Conservation (phyloP, 1,284 basidiomycete genomes). For the Trichosporon faecale region DNA sequence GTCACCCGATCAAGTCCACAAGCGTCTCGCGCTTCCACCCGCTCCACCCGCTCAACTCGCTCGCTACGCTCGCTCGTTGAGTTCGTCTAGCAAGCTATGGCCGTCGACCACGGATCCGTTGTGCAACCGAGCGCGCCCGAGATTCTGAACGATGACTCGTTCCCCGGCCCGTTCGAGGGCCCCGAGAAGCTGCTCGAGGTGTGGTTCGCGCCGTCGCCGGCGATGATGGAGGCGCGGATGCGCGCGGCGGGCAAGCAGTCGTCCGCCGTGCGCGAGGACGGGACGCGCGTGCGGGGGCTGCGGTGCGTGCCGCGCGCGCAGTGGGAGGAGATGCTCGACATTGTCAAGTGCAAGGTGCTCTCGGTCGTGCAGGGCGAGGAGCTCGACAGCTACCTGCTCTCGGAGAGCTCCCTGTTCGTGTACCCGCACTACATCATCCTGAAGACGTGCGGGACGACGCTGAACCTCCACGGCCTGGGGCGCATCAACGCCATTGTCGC, state of each 20-base stretch:
- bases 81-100: not conserved
- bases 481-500: conserved; percentile 87
- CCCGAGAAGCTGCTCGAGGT: conserved; percentile 98
- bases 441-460: conserved; percentile 98
- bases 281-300: conserved; percentile 23
- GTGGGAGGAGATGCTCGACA: conserved; percentile 97
- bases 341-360: conserved; percentile 96
- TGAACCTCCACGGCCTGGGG: conserved; percentile 90
- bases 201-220: conserved; percentile 83
- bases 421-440: conserved; percentile 94
- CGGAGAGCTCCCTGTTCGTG: conserved; percentile 96
- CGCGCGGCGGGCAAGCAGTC: not conserved
- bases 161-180: conserved; percentile 51
- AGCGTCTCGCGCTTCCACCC: too few relatives aligned
- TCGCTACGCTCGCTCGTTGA: not conserved
- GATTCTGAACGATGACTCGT: conserved; percentile 26
- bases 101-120: conserved; percentile 3
- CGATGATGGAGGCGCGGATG: conserved; percentile 8
- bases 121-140: conserved; percentile 4
- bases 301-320: conserved; percentile 68
- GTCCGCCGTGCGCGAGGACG: conserved; percentile 13
- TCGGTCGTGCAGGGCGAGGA: conserved; percentile 82
- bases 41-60: too few relatives aligned
- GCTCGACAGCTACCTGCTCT: conserved; percentile 92
- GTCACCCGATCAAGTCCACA: too few relatives aligned